Percentiles rank a stretch among this genome's conserved stretches.
Evolutionary conservation across 768 basidiomycete genomes (phyloP).

Genomic region (Phylloporus arenicola): DNA sequence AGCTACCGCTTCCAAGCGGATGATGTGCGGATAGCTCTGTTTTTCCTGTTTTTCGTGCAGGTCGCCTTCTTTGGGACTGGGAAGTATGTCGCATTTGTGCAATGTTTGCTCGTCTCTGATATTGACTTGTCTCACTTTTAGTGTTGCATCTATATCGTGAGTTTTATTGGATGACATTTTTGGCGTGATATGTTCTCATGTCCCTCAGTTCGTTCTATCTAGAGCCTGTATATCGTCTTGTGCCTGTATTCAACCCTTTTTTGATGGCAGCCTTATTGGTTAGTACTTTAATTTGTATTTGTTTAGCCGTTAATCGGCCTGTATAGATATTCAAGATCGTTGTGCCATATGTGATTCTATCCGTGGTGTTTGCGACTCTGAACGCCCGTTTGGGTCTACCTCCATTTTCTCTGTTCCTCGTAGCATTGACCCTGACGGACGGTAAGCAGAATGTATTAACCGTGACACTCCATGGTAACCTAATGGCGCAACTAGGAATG

Average conservation of each 20-base stretch:
- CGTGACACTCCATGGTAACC: background rate
- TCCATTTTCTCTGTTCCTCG: constrained; percentile 74
- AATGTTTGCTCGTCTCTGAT: background rate
- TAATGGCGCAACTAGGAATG: constrained; percentile 48
- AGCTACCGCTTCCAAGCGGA: constrained; percentile 48
- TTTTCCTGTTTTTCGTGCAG: constrained; percentile 84
- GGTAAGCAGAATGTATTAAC: constrained; percentile 6
- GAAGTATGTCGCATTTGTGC: constrained; percentile 47
- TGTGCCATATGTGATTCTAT: constrained; percentile 72
- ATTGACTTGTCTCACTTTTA: constrained; percentile 23
- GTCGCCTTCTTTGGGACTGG: constrained; percentile 83
- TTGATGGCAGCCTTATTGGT: constrained; percentile 73
- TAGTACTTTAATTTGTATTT: constrained; percentile 9
- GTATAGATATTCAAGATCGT: constrained; percentile 75
- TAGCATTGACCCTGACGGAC: constrained; percentile 56
- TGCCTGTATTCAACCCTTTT: constrained; percentile 83
- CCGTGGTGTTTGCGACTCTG: constrained; percentile 61
- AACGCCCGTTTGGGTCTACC: constrained; percentile 65
- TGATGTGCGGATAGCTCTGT: constrained; percentile 68
- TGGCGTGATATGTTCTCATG: background rate
- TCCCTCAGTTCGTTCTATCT: constrained; percentile 68
- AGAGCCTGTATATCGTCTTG: constrained; percentile 80
- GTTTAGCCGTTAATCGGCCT: constrained; percentile 1
- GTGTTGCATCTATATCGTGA: constrained; percentile 80
- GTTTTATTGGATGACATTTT: constrained; percentile 20